Evolutionary conservation across 495 filamentous ascomycete species (phyloP).

Genomic region (Apiosordaria backusii): DNA sequence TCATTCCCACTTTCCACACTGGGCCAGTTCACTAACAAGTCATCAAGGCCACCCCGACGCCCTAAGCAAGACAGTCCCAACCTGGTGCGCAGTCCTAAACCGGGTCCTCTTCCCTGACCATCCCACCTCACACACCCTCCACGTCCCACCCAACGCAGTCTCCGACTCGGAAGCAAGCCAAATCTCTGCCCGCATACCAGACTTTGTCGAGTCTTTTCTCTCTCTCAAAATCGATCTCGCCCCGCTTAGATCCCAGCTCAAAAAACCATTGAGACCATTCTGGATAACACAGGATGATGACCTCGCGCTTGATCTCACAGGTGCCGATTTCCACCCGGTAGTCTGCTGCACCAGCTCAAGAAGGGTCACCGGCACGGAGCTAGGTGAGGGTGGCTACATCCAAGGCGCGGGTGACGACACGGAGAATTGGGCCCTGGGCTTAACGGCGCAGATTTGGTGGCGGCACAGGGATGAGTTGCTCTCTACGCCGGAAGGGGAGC

Average conservation of each 20-base stretch:
- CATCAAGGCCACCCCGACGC: slow-evolving; percentile 57
- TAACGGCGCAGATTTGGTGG: slow-evolving; percentile 81
- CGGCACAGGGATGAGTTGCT: slow-evolving; percentile 54
- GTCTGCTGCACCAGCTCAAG: slow-evolving; percentile 79
- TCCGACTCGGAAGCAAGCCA: slow-evolving; percentile 73
- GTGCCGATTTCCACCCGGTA: slow-evolving; percentile 57
- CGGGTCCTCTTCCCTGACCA: slow-evolving; percentile 65
- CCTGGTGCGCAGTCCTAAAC: slow-evolving; percentile 88
- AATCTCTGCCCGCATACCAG: slow-evolving; percentile 63
- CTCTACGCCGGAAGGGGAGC: slow-evolving; percentile 56
- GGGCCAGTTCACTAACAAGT: not conserved
- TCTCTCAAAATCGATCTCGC: slow-evolving; percentile 38
- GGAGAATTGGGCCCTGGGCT: slow-evolving; percentile 78
- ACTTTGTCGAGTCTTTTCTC: slow-evolving; percentile 60
- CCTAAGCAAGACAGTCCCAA: slow-evolving; percentile 86
- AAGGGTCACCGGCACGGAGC: slow-evolving; percentile 60
- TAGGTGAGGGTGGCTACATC: slow-evolving; percentile 73
- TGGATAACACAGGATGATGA: slow-evolving; percentile 55
- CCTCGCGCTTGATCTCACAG: slow-evolving; percentile 22
- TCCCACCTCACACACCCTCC: slow-evolving; percentile 47
- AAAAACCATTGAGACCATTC: slow-evolving; percentile 58
- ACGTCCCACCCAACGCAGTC: slow-evolving; percentile 64
- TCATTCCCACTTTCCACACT: not conserved
- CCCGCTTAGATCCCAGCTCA: slow-evolving; percentile 36
- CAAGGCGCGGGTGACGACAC: slow-evolving; percentile 93